phyloP scores from a whole-genome alignment of 805 yeast species.

The Ogataea trehalophila region DNA sequence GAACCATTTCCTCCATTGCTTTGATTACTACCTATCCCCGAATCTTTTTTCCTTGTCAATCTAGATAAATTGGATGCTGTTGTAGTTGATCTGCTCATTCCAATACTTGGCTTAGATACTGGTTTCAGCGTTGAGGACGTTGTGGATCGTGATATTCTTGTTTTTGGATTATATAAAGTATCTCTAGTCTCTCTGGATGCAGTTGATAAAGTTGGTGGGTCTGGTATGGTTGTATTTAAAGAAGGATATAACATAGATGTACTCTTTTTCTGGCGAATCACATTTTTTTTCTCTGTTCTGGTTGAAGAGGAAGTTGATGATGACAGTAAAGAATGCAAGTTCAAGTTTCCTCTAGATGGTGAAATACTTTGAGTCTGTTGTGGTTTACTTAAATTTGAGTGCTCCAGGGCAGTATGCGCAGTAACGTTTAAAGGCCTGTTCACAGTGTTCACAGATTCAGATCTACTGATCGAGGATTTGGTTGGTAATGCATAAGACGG shows the following conservation, averaged over 20 bases:
- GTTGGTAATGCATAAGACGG: constrained; percentile 21
- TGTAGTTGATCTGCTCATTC: too few species aligned
- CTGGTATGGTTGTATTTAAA: constrained; percentile 10
- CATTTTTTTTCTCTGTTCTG: too few species aligned
- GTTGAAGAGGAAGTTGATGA: too few species aligned
- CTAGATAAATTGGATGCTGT: constrained; percentile 1
- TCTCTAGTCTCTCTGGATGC: too few species aligned
- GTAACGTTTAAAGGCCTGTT: background rate
- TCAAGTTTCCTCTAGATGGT: too few species aligned
- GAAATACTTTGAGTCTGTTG: background rate
- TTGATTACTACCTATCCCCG: background rate
- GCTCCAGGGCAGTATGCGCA: background rate
- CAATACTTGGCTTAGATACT: background rate
- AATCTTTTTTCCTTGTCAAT: constrained; percentile 6
- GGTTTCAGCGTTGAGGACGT: constrained; percentile 2
- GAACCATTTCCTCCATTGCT: background rate
- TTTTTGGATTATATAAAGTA: background rate
- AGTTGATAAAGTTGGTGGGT: background rate
- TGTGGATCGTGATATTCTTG: constrained; percentile 1
- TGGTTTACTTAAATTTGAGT: constrained; percentile 8
- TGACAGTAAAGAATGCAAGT: too few species aligned
- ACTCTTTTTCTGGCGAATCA: too few species aligned
- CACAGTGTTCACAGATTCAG: constrained; percentile 4
- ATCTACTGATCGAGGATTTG: constrained; percentile 10
- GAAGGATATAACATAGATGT: too few species aligned